Evolutionary conservation across 202 grass and related monocot species (phyloP), one percentile per base, ranked within the genome.

Genomic region (Dendrocalamus latiflorus): DNA sequence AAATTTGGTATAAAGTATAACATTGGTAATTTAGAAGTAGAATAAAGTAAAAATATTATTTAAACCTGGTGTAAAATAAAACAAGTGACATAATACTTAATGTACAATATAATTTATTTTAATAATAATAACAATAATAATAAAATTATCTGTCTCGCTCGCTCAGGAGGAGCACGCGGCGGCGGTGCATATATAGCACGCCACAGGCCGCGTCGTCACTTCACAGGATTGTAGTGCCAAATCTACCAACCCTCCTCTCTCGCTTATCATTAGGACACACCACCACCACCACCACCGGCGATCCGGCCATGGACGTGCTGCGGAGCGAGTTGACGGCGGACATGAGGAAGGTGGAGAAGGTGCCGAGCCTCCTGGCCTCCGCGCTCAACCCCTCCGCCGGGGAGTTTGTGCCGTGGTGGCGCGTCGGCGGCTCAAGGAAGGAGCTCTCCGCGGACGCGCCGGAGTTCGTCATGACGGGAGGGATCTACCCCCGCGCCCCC

Each of bases 391-490:
- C 88, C 22, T 54, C 5, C 4, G 89, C 89, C 10, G 14, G 20
- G 25, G 86, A 82, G 65, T 91, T 91, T 73, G 41, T 91, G 28
- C 89, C 89, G 5, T 45, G 62, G 15, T 69, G 25, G 45, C 36
- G 55, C 44, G 22, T 14, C 47, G 20, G 11, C 22, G 66, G 17
- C 66, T 16, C 8, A 4, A 13, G 16, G 26, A 34, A 25, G 43
- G 39, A 34, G 17, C 79, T 83, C 43, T 70, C 78, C 1, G 50
- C 74, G 13, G 37, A 77, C 22, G 80, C 90, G 59, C 73, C 83
- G 45, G 79, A 45, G 39, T 84, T 81, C 69, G 30, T 86, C 17
- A 22, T 78, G 2, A 5, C 49, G 36, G 15, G 0, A 20, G 11
- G 9, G 47, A 49, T n/a, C 6, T 5, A 30, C 63, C 37, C 34